Conservation (phyloP, 1,139 yeast genomes). For the Suhomyces terraborum region DNA sequence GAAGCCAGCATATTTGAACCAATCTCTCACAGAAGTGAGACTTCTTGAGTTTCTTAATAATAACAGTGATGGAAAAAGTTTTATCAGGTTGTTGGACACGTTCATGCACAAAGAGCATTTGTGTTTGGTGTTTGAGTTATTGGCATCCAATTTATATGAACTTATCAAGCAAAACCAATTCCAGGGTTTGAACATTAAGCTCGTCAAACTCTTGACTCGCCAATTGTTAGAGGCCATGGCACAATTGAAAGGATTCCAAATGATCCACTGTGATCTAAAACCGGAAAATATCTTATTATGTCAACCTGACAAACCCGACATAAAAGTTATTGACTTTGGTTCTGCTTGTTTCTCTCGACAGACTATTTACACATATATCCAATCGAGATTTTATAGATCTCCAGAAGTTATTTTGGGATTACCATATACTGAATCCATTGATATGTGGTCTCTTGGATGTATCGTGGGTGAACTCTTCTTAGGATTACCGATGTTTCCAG, state of each 20-base stretch:
- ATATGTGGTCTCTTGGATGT: constrained; percentile 98
- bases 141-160: constrained; percentile 88
- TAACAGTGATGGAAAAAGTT: constrained; percentile 72
- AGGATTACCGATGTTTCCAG: constrained; percentile 95
- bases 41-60: constrained; percentile 79
- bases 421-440: constrained; percentile 89
- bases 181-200: constrained; percentile 80
- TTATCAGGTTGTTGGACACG: constrained; percentile 79
- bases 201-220: constrained; percentile 74
- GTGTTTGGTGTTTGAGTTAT: constrained; percentile 86
- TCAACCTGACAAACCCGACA: constrained; percentile 80
- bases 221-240: constrained; percentile 82
- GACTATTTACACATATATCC: constrained; percentile 90
- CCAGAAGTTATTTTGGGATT: constrained; percentile 94
- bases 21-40: constrained; percentile 87
- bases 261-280: constrained; percentile 94
- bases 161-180: constrained; percentile 90
- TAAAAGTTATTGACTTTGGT: constrained; percentile 95
- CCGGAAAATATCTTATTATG: constrained; percentile 91
- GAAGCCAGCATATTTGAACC: constrained; percentile 88
- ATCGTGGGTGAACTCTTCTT: constrained; percentile 90
- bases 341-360: constrained; percentile 92
- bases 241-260: constrained; percentile 76
- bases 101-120: constrained; percentile 92
- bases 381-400: constrained; percentile 91